Conservation (phyloP, 306 rosid species). For the cucumber (Cucumis sativus) region Cucumber_9930_V3 NC_026661.2:20671001-20671500, state of each 20-base stretch:
- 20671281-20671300: conserved; percentile 45
- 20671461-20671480: conserved; percentile 51
- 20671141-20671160: conserved; percentile 33
- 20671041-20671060: conserved; percentile 13
- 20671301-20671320: neutral
- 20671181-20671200: conserved; percentile 58
- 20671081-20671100: conserved; percentile 36
- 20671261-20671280: conserved; percentile 49
- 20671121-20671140: conserved; percentile 33
- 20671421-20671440: conserved; percentile 42
- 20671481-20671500: conserved; percentile 45
- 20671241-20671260: conserved; percentile 28
- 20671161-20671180: conserved; percentile 53
- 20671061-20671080: conserved; percentile 49
- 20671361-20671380: neutral
- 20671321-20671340: neutral
- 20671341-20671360: neutral
- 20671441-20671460: conserved; percentile 31
- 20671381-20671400: conserved; percentile 27
- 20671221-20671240: conserved; percentile 36
- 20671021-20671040: neutral
- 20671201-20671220: conserved; percentile 51
- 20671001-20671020: neutral
- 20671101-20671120: conserved; percentile 41
- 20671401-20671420: conserved; percentile 41